These are phyloP conservation scores for Lentinus brumalis DNA, from an alignment of 768 basidiomycete genomes.

Conservation along the genomic window DNA sequence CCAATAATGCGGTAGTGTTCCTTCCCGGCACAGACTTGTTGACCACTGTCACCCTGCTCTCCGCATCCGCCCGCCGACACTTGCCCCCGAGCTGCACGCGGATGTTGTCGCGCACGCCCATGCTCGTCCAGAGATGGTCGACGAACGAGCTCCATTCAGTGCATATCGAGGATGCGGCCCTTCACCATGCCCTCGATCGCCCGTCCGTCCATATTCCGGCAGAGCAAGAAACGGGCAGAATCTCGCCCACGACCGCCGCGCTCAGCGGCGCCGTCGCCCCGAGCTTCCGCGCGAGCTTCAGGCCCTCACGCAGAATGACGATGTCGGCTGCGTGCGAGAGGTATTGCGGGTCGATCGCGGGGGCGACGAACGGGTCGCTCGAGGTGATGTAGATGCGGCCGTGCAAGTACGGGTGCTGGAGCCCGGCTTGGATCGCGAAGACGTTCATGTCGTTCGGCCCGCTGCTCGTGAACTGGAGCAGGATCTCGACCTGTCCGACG, in stretches of 20 bases:
- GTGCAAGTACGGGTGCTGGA: slow-evolving; percentile 67
- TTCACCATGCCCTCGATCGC: too few species aligned
- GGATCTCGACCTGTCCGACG: slow-evolving; percentile 59
- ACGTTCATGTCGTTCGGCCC: slow-evolving; percentile 39
- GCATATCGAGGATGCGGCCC: too few species aligned
- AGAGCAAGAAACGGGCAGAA: too few species aligned
- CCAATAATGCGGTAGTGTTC: too few species aligned
- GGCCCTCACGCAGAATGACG: slow-evolving; percentile 54
- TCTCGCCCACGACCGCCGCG: slow-evolving; percentile 46
- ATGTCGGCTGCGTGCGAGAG: slow-evolving; percentile 56
- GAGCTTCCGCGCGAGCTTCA: slow-evolving; percentile 62
- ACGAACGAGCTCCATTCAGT: too few species aligned
- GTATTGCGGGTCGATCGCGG: slow-evolving; percentile 68
- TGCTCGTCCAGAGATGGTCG: too few species aligned
- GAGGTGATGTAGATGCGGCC: slow-evolving; percentile 67
- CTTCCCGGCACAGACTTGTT: too few species aligned
- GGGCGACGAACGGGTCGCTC: slow-evolving; percentile 57
- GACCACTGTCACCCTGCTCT: too few species aligned
- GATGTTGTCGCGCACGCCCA: too few species aligned
- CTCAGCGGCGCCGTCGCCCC: slow-evolving; percentile 54
- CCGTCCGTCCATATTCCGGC: too few species aligned
- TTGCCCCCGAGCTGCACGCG: too few species aligned
- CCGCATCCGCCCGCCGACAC: too few species aligned
- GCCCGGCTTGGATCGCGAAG: slow-evolving; percentile 62
- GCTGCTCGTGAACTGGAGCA: slow-evolving; percentile 47